These are phyloP conservation scores for Aspergillus vadensis DNA, from an alignment of 2,329 filamentous ascomycete species.

Conservation along the genomic window DNA sequence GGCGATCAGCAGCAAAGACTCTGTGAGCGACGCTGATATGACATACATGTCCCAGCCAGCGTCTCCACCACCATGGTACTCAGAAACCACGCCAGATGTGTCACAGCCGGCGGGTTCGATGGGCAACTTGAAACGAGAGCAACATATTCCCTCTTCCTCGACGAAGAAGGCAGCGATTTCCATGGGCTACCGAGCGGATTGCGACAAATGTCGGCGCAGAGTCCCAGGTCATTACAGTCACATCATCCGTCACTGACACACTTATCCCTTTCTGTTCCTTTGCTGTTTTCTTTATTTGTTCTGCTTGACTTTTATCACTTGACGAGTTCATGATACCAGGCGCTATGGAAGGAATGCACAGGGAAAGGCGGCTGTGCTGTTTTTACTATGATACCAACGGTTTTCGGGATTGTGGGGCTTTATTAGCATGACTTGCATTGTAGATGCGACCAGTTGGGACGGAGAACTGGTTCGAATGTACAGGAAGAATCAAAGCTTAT, in stretches of 20 bases:
- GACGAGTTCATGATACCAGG: constrained; percentile 1
- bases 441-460: background rate
- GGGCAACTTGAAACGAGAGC: background rate
- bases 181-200: constrained; percentile 76
- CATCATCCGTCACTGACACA: constrained; percentile 56
- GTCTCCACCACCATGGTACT: background rate
- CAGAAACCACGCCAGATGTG: background rate
- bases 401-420: background rate
- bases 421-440: background rate
- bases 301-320: background rate
- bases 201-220: constrained; percentile 73
- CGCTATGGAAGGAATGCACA: background rate
- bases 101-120: constrained; percentile 7
- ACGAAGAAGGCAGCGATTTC: constrained; percentile 62
- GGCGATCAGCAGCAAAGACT: constrained; percentile 8
- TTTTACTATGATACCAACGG: background rate
- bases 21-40: constrained; percentile 24
- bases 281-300: background rate
- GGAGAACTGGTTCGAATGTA: background rate
- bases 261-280: background rate
- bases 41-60: constrained; percentile 12
- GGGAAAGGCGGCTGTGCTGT: background rate
- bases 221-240: constrained; percentile 81
- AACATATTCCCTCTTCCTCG: constrained; percentile 5
- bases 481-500: background rate